Evolutionary conservation across 371 early-diverging fungal genomes (phyloP), one percentile per base, ranked within the genome.

Genomic region (Mucor lusitanicus): DNA sequence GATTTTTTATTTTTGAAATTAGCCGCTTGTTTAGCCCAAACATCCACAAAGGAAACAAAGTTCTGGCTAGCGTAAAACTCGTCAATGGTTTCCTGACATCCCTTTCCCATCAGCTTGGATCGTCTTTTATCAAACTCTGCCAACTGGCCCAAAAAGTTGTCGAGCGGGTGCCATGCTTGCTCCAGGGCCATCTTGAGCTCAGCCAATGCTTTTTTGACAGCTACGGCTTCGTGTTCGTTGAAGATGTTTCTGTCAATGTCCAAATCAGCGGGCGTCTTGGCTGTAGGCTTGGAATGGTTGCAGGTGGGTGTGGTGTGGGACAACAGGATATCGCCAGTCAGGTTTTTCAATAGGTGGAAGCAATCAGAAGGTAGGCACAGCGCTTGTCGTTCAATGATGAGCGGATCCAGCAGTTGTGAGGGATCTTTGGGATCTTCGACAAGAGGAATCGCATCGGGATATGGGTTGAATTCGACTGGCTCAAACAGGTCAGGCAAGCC

Each of bases 231-330:
- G n/a, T 85, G 79, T 46, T 87, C 88, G 68, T 91, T 92, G 54
- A 90, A 86, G 7, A 91, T 87, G 21, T 85, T 74, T 17, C 88
- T 85, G 60, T 90, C 91, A 12, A 84, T 72, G 44, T 93, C 93
- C 19, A 93, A 84, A 70, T 93, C 93, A 0, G 85, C 78, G 13
- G 92, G 92, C 56, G 85, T 81, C 60, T 85, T 88, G 33, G 86
- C 83, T 53, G 86, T 84, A 8, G 90, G 86, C 60, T 84, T 86
- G 2, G 81, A 85, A 69, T 94, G 94, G 57, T 87, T 78, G 73
- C 94, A 94, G 21, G 88, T 87, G 19, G 92, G 91, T 59, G 88
- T 87, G 57, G 90, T 84, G 69, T 92, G 92, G 35, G 90, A 89
- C 19, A 88, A 80, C 1, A 92, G 82, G 44, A 90, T 83, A 59